Base-by-base conservation (phyloP, 2,329 filamentous ascomycete genomes). In the Hypoxylon sp. region DNA sequence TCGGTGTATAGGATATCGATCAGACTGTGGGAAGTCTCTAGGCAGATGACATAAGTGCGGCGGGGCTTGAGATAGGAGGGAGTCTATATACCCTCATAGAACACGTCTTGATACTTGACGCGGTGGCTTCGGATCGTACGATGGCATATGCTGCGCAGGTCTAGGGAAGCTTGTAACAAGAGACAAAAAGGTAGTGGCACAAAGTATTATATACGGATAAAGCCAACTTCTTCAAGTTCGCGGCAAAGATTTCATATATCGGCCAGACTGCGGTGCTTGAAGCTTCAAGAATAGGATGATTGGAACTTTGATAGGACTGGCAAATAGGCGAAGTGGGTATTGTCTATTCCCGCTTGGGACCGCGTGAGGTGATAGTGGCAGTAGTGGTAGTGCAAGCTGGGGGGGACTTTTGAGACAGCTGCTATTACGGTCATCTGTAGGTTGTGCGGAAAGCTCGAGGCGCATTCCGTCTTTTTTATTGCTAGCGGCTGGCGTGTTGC, bases 31-130 rank as follows among this genome's bases (percentile, higher is more conserved):
- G 43, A 66, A 50, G 34, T 36, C 55, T 66, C 57, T 45, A 57
- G 41, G 55, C 43, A 62, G 38, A 60, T 59, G 55, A 56, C 49
- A 59, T 50, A 49, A 48, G 48, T 46, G 74, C 76, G 77, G 76
- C 52, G 75, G 78, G 76, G 74, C 71, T 67, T 60, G 73, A 63
- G 62, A 72, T 72, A 71, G 63, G 69, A 73, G 74, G 73, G 74
- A 78, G 75, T 79, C 78, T 82, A 80, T 80, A 82, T 81, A 80
- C 69, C 59, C 60, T 67, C 45, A 69, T 63, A 55, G 49, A 52
- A 46, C 49, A 56, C 50, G 45, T 65, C 68, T 73, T 69, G 57
- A 68, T 68, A 69, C 69, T 68, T 72, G 73, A 71, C 67, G 75
- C 69, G 58, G 73, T 76, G 73, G 72, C 73, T 74, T 74, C 68